Base-by-base conservation (phyloP, 2,329 filamentous ascomycete species). In the Fusarium zealandicum region DNA sequence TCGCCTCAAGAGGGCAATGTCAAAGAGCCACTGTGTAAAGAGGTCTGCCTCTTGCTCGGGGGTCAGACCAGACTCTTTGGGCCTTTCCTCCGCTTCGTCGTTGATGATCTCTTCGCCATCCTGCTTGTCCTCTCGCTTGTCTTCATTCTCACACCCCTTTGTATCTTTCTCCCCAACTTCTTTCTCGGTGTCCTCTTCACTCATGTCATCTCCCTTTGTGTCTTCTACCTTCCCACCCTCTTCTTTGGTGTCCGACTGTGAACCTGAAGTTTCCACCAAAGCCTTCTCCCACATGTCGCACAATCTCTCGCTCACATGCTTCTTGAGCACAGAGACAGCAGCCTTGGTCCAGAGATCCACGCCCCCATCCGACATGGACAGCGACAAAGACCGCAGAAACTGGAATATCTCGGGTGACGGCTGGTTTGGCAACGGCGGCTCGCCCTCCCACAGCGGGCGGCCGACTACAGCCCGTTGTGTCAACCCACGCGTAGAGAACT, bases 271-370 rank as follows among this genome's bases (percentile, higher is more conserved):
- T 16, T 54, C 54, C n/a, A 70, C 67, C 49, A 86, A 61, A 47
- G 77, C 71, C 37, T 74, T 70, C 8, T 69, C 67, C 83, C 83
- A 86, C 7, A 71, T 64, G 44, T 73, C 71, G n/a, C 73, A 73
- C 1, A 93, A 69, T 41, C 80, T 74, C 35, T 73, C 72, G 6
- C 76, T 71, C 6, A 92, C 68, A 38, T 78, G 70, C n/a, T 66
- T 69, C 73, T 92, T 95, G 59, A 96, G 67, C 1, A 78, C 76
- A 1, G 66, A 65, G 2, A 93, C 82, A 1, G 90, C 89, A 2
- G 80, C 78, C 3, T 84, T 81, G 46, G 88, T 92, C 93, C 93
- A 98, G 3, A 97, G 73, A 70, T 97, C 93, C 38, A 83, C 78
- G 0, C 93, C 93, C 3, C 82, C 77, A 11, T 80, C 77, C 4